Evolutionary conservation across 2,329 filamentous ascomycete species (phyloP).

Genomic region (Scedosporium boydii): DNA sequence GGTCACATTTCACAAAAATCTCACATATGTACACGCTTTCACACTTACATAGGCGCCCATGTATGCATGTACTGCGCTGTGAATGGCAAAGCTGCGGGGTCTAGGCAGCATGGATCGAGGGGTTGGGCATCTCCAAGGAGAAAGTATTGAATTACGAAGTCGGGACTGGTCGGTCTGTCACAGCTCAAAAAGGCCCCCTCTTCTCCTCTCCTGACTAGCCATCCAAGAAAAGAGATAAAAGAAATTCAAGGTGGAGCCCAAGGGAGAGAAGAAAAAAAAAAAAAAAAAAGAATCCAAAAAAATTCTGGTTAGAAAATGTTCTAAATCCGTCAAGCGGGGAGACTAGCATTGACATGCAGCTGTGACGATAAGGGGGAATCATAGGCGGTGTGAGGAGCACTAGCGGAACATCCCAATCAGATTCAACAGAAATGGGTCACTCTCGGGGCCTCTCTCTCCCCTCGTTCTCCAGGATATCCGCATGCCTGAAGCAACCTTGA

Average conservation of each 20-base stretch:
- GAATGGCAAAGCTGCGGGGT: background rate
- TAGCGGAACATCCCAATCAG: background rate
- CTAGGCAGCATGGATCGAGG: background rate
- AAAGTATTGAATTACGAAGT: no score
- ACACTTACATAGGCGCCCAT: background rate
- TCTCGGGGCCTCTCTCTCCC: background rate
- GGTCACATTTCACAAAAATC: background rate
- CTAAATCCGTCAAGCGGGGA: background rate
- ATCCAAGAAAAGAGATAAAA: background rate
- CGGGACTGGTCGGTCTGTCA: background rate
- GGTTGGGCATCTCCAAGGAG: background rate
- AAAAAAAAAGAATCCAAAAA: no score
- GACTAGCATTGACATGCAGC: conserved; percentile 1
- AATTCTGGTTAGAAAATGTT: no score
- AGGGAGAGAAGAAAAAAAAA: background rate
- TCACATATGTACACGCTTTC: background rate
- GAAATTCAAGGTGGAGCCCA: background rate
- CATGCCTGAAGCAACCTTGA: no score
- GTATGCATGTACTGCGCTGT: background rate
- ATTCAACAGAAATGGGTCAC: background rate
- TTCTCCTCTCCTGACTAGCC: background rate
- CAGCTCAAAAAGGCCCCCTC: background rate
- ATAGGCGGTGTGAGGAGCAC: background rate
- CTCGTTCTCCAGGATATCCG: no score
- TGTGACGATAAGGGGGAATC: background rate